phyloP scores from a whole-genome alignment of 1,139 yeast genomes.

The Candida sojae region DNA sequence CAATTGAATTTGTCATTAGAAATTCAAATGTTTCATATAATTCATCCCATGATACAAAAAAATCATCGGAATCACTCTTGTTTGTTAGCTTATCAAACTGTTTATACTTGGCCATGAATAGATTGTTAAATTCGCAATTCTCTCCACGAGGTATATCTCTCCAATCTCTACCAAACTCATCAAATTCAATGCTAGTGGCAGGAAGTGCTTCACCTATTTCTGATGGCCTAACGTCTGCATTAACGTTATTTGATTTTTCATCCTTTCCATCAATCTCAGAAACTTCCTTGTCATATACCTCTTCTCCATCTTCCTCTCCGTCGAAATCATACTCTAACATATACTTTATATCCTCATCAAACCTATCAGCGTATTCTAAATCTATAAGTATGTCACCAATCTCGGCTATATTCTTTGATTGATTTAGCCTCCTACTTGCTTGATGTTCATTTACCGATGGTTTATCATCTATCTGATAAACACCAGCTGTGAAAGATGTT shows the following conservation, averaged over 20 bases:
- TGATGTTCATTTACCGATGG: constrained; percentile 17
- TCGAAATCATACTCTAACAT: constrained; percentile 63
- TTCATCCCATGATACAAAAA: constrained; percentile 33
- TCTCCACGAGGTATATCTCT: constrained; percentile 64
- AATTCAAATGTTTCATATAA: constrained; percentile 30
- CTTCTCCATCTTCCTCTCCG: constrained; percentile 17
- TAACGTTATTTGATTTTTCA: constrained; percentile 1
- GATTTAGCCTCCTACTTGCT: constrained; percentile 22
- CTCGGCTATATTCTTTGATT: constrained; percentile 32
- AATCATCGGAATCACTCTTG: constrained; percentile 26
- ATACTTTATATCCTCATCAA: constrained; percentile 72
- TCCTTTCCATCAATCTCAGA: constrained; percentile 5
- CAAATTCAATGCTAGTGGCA: constrained; percentile 42
- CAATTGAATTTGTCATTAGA: constrained; percentile 25
- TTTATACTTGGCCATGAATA: constrained; percentile 21
- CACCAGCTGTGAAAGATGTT: constrained; percentile 20
- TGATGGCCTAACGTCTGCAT: constrained; percentile 12
- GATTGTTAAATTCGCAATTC: constrained; percentile 31
- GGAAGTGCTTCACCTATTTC: constrained; percentile 3
- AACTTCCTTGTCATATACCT: constrained; percentile 9
- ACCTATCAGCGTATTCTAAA: constrained; percentile 64
- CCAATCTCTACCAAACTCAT: constrained; percentile 66
- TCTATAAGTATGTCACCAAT: constrained; percentile 57
- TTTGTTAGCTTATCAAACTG: constrained; percentile 19
- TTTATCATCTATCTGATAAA: constrained; percentile 13